Evolutionary conservation across 305 asterid species (phyloP), one percentile per base, ranked within the genome.

Genomic region (Fraxinus baroniana): DNA sequence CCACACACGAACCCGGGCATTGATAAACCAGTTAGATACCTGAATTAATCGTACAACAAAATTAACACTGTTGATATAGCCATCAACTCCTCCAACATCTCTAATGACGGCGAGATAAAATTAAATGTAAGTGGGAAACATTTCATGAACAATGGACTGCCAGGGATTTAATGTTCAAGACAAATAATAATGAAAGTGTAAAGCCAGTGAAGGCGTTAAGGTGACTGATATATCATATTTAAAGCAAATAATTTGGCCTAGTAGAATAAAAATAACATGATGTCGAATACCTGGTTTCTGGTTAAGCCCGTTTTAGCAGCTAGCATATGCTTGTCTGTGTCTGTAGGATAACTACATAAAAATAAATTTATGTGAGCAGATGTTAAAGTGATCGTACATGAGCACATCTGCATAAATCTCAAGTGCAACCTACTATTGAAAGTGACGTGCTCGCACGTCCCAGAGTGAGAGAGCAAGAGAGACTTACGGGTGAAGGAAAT

Each of bases 21-120:
- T 93, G 83, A 93, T 93, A 60, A 92, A 93, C 98, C 98, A 93
- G 83, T 94, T 94, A 0, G 97, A 94, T 5, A 94, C 98, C 98
- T 94, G 78, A 28, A 77, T 20, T 17, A 10, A 49, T 49, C 60
- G 20, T 15, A 64, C 71, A 78, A 62, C 17, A 10, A 5, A 24
- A 55, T 77, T 32, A 62, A 18, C 46, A 7, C 20, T 0, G 13
- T 60, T 20, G 32, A 60, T 22, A 7, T 20, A 60, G 30, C 30
- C 3, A 7, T 20, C 71, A 64, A 8, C 32, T 15, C 32, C 37
- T 9, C 57, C 57, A 46, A 13, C 7, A 17, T 5, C 2, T 52
- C 5, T 46, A 46, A 46, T 46, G n/a, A 44, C 3, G 55, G 17
- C 55, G 0, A 46, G 57, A 46, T 46, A 15, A 46, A 41, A 41